Base-by-base conservation (phyloP, 2,329 filamentous ascomycete species). In the Trichoderma citrinoviride region DNA sequence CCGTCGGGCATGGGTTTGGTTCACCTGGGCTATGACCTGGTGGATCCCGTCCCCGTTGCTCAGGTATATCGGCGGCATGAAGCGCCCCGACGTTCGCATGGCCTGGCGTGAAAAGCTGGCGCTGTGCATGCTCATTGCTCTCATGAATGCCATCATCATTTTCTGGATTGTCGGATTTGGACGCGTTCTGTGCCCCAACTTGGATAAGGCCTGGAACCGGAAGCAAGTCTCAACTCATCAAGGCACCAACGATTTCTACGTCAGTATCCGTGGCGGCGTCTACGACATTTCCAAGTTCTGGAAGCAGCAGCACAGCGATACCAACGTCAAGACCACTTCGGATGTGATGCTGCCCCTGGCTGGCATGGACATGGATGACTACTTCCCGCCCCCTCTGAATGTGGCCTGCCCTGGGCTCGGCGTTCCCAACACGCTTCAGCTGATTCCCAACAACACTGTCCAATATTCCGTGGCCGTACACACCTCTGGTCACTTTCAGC, bases 101-200 rank as follows among this genome's bases (percentile, higher is more conserved):
- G 95, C 95, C 0, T 99, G 95, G 95, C 87, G 95, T 77, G 95
- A 99, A 74, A 99, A 99, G 78, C 58, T 99, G 12, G 90, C 95
- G 0, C 81, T 99, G 12, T 87, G 93, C 53, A 81, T 91, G 65
- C 72, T 97, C 60, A 98, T 99, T 70, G 75, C 91, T 33, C 71
- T 99, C 14, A 78, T 96, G 70, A 99, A 99, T 77, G 92, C 75
- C 44, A 73, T 86, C 29, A 86, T 99, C 67, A 83, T 97, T 65
- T 99, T 99, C 79, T 97, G 92, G 85, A 97, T 99, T 71, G 85
- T 97, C 68, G 86, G 80, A 44, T 95, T 99, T 71, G 93, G 94
- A 40, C 87, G 85, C 63, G 77, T 99, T 1, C 82, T 98, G 3
- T 99, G 95, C 74, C 95, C 95, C 15, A 93, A 97, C 74, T 91